Percentiles rank a stretch among this genome's conserved stretches.
These are phyloP conservation scores for Pseudonitzschia pungens DNA, from an alignment of 108 stramenopile genomes.

Conservation along the genomic window DNA sequence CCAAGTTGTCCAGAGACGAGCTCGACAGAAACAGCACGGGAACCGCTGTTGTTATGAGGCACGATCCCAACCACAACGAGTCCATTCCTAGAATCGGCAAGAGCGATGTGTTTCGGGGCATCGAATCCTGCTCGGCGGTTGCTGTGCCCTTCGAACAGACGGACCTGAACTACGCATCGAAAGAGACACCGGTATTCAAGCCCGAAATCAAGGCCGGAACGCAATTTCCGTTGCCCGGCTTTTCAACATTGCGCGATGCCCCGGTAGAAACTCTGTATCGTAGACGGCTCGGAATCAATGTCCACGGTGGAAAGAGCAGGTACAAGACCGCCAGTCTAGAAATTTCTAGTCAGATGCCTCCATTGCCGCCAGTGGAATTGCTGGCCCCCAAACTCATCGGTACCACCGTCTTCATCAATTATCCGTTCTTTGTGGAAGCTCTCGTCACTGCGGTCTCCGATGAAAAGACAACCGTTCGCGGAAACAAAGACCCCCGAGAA, in stretches of 20 bases:
- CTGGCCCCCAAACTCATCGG: slow-evolving; percentile 79
- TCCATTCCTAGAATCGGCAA: slow-evolving; percentile 18
- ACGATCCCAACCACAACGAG: slow-evolving; percentile 23
- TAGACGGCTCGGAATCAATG: slow-evolving; percentile 62
- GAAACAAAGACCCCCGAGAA: slow-evolving; percentile 36
- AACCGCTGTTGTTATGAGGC: slow-evolving; percentile 45
- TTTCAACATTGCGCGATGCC: slow-evolving; percentile 76
- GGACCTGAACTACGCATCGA: slow-evolving; percentile 37
- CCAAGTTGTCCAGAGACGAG: slow-evolving; percentile 63
- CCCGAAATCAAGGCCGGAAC: slow-evolving; percentile 59
- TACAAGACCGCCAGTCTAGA: slow-evolving; percentile 80
- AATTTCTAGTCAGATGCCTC: slow-evolving; percentile 58
- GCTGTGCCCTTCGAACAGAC: slow-evolving; percentile 38
- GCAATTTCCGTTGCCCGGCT: slow-evolving; percentile 60
- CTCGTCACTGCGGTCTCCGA: slow-evolving; percentile 82
- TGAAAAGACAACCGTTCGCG: slow-evolving; percentile 49
- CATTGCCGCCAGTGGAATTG: slow-evolving; percentile 49
- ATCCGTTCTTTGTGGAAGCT: slow-evolving; percentile 78
- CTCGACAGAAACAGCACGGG: slow-evolving; percentile 58
- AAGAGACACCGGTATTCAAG: slow-evolving; percentile 45
- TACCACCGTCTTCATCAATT: slow-evolving; percentile 73
- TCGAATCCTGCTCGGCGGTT: slow-evolving; percentile 37
- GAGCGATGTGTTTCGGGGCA: slow-evolving; percentile 27
- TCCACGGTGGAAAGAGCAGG: slow-evolving; percentile 70
- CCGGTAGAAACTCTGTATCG: slow-evolving; percentile 58